Evolutionary conservation across 306 rosid genomes (phyloP).

Genomic region (Oxytropis ochrocephala): DNA sequence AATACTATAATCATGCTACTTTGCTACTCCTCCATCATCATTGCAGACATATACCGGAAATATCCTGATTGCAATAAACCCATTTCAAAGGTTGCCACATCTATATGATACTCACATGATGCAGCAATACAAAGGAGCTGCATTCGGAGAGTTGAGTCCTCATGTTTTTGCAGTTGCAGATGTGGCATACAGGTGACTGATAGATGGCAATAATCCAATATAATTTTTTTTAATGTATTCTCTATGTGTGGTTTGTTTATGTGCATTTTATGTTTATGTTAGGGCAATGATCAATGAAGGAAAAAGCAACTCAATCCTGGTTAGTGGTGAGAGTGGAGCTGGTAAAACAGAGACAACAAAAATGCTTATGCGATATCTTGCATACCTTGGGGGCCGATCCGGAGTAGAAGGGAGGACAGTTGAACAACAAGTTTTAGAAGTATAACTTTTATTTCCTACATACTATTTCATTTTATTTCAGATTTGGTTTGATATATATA

Average conservation of each 20-base stretch:
- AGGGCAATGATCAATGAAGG: conserved; percentile 99
- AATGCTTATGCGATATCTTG: conserved; percentile 99
- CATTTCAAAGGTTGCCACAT: conserved; percentile 97
- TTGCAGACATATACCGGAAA: conserved; percentile 98
- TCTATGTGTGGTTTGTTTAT: conserved; percentile 5
- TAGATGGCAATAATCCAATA: background rate
- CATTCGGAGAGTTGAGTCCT: conserved; percentile 95
- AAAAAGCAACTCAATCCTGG: conserved; percentile 98
- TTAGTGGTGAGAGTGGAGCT: conserved; percentile 99
- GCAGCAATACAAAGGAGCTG: conserved; percentile 98
- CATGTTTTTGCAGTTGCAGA: conserved; percentile 99
- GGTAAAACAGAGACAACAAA: conserved; percentile 99
- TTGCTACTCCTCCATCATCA: conserved; percentile 25
- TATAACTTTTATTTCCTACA: conserved; percentile 19
- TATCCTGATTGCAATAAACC: conserved; percentile 93
- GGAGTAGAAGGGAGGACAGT: conserved; percentile 99
- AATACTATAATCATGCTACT: conserved; percentile 16
- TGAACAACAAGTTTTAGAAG: conserved; percentile 99
- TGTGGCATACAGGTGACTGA: conserved; percentile 88
- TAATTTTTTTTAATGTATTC: background rate
- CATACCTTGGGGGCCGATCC: conserved; percentile 96
- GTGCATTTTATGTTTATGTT: conserved; percentile 21
- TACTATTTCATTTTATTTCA: conserved; percentile 18
- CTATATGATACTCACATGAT: conserved; percentile 96
- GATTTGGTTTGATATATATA: background rate